Base-by-base conservation (phyloP, 345 rosid genomes). In the Eucalyptus tenuipes region DNA sequence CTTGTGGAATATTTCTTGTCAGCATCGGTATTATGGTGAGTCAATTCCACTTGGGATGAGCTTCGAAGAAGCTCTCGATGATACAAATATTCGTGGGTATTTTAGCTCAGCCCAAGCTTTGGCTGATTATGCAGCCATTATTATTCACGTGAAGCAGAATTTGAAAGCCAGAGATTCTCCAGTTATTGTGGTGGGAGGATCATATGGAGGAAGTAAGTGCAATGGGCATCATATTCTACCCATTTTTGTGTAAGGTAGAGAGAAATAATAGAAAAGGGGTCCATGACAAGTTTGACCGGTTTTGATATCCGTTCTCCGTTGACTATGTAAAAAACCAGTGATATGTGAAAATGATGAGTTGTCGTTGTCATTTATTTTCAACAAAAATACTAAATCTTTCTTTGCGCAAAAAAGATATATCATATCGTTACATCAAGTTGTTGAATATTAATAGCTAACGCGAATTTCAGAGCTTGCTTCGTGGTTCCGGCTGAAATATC, bases 401-500 rank as follows among this genome's bases (percentile, higher is more conserved):
- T 29, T 61, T 61, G 14, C 4, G 7, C 14, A 2, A 29, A 61
- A 29, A 13, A 29, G 61, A 29, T n/a, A 7, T 64, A 64, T 64
- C 37, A 2, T 64, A 31, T 31, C 79, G 4, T 31, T 8, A 7
- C n/a, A 66, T 66, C 10, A 15, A 66, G 18, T 66, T 31, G 3
- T 68, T 66, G 20, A 66, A 31, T 68, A 5, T 37, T 68, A 68
- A 68, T 31, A 68, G 18, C 22, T 16, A 68, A 31, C 37, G 5
- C 4, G 12, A 45, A 64, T n/a, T 87, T 44, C 88, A 93, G 97
- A 90, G 96, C 93, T 94, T 61, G 96, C 97, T 44, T 91, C 96
- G 48, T 95, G 95, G 96, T 95, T 95, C 88, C 93, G 96, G 81
- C 93, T 95, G 25, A 95, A 94, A 89, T 95, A 94, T 87, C 95